Evolutionary conservation across 2,329 filamentous ascomycete species (phyloP), one percentile per base, ranked within the genome.

Genomic region (Pseudogymnoascus sp.): DNA sequence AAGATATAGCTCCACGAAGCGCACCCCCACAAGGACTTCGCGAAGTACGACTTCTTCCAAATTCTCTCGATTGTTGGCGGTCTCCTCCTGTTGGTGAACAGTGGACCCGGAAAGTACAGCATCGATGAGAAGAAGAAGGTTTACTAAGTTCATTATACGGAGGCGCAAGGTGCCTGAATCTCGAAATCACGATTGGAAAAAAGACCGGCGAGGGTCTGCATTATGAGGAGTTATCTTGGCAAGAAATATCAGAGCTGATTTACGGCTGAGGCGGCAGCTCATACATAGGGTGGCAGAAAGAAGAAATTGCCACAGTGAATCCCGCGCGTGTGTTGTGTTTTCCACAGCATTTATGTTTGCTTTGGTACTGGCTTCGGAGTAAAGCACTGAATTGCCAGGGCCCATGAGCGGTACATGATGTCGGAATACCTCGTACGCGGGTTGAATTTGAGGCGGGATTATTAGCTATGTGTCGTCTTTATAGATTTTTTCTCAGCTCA

Each of bases 51-150:
- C 78, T 99, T 99, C 84, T 99, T 99, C 88, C 95, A 99, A 83
- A 97, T 98, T 72, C 84, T 99, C 63, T 99, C 95, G 62, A 99
- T 99, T 76, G 93, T 98, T 69, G 95, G 95, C 69, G 95, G 95
- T 77, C 90, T 99, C 65, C 84, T 99, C 65, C 88, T 99, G 69
- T 86, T 99, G 70, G 93, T 98, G 80, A 99, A 99, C 86, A 97
- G 95, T 85, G 95, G 95, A 67, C 95, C 95, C 8, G 95, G 95
- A 68, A 93, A 96, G 78, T 90, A 98, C 83, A 96, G 90, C 77
- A 93, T 98, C 78, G 95, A 99, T 79, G 95, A 99, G 86, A 99
- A 99, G 90, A 99, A 99, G 88, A 99, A 99, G 85, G 95, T 99
- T 71, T 99, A 99, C 81, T 99, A 85, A 66, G 65, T 54, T 23